Evolutionary conservation across 208 protist genomes (phyloP).

Genomic region (Crithidia fasciculata): DNA sequence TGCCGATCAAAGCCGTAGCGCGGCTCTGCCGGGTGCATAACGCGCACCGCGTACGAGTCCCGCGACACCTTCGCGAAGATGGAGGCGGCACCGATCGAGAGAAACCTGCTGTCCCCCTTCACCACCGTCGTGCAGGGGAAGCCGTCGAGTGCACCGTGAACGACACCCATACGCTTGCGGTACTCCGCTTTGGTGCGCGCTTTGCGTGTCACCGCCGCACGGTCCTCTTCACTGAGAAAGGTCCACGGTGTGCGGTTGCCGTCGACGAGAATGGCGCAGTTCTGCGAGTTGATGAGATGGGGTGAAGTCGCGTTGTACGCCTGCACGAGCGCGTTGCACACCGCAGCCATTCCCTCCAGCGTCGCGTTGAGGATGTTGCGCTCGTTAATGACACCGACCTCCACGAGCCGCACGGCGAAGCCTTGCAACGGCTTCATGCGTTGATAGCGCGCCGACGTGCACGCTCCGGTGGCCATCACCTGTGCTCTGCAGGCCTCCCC

Average conservation of each 20-base stretch:
- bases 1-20: slow-evolving; percentile 52
- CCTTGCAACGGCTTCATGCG: slow-evolving; percentile 24
- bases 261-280: slow-evolving; percentile 54
- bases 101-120: slow-evolving; percentile 41
- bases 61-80: slow-evolving; percentile 55
- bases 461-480: not conserved
- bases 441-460: slow-evolving; percentile 13
- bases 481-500: not conserved
- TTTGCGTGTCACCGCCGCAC: not conserved
- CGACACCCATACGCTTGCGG: slow-evolving; percentile 23
- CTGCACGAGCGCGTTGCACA: slow-evolving; percentile 28
- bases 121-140: slow-evolving; percentile 38
- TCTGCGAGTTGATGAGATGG: slow-evolving; percentile 22
- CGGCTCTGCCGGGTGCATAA: slow-evolving; percentile 42
- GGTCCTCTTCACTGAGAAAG: slow-evolving; percentile 31
- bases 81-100: slow-evolving; percentile 48
- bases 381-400: slow-evolving; percentile 37
- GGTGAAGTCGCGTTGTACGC: slow-evolving; percentile 14
- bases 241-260: slow-evolving; percentile 55
- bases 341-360: slow-evolving; percentile 58
- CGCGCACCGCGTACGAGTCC: slow-evolving; percentile 35
- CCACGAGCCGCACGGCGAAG: slow-evolving; percentile 32
- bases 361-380: slow-evolving; percentile 68
- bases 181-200: slow-evolving; percentile 20
- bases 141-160: slow-evolving; percentile 25